Evolutionary conservation across 2,329 filamentous ascomycete species (phyloP), one percentile per base, ranked within the genome.

Genomic region (Blumeria graminis): DNA sequence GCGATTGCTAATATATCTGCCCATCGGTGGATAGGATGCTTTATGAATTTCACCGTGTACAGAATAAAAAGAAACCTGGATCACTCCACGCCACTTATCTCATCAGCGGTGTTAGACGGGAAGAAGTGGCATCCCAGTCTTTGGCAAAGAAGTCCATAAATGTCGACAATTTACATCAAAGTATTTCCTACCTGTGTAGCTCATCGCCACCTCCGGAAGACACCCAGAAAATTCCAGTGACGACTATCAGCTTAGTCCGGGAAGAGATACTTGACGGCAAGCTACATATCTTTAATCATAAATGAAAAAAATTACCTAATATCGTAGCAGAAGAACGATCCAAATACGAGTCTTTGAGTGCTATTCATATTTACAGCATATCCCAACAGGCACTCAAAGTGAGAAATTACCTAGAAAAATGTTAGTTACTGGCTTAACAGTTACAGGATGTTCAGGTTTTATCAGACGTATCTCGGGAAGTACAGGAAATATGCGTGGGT

Each of bases 11-110:
- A 59, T 56, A 28, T 32, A 10, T 14, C n/a, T 34, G 5, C 9
- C 9, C 5, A 36, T 33, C 28, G 58, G 22, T 28, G 22, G n/a
- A 16, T 55, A 94, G 83, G 68, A 93, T 92, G 77, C 78, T 89
- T 14, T 93, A 79, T 69, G 85, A 94, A 35, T 96, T 94, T 62
- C 79, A 95, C 67, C 74, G 76, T 60, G 77, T 74, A 57, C 84
- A 94, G 66, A 94, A 88, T 68, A 74, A 72, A 56, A 86, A 83
- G 68, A 83, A 80, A 59, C 75, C 84, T 0, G 76, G 79, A 22
- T 82, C 80, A 32, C 73, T 95, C n/a, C 79, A 93, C 70, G 92
- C 90, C 48, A 95, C 88, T n/a, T 98, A 95, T 69, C 72, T 95
- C 53, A 67, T 98, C 50, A 84, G 81, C 55, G 92, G 90, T 41